A percentile compares a stretch with the other conserved stretches of the same genome.
These are phyloP conservation scores for Coemansia erecta DNA, from an alignment of 192 early-diverging fungal genomes.

Conservation along the genomic window DNA sequence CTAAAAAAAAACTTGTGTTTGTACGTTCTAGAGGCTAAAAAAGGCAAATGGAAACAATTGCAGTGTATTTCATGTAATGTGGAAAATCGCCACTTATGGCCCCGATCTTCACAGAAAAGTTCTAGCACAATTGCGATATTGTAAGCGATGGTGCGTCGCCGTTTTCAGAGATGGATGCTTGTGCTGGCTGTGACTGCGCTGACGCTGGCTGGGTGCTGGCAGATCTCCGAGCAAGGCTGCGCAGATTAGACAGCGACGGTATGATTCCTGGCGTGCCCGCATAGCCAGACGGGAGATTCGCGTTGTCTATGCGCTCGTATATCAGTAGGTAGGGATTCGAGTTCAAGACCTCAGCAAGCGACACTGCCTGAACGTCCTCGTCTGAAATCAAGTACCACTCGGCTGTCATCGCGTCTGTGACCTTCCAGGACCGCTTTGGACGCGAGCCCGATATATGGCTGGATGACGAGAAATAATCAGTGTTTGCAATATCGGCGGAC, in stretches of 20 bases:
- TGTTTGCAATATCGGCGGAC: constrained; percentile 4
- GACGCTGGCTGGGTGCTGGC: constrained; percentile 27
- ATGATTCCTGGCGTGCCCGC: constrained; percentile 38
- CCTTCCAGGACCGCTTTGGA: constrained; percentile 45
- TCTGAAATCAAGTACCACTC: constrained; percentile 72
- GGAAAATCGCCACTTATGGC: background rate
- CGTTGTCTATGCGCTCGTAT: constrained; percentile 59
- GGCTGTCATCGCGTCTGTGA: constrained; percentile 45
- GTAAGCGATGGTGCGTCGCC: constrained; percentile 6
- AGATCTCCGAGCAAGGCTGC: constrained; percentile 40
- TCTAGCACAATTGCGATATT: background rate
- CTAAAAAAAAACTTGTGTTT: background rate
- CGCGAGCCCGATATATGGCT: constrained; percentile 13
- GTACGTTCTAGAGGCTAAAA: background rate
- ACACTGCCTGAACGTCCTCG: constrained; percentile 61
- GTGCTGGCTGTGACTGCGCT: background rate
- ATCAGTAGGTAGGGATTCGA: constrained; percentile 73
- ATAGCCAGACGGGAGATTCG: constrained; percentile 21
- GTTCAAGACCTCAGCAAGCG: constrained; percentile 60
- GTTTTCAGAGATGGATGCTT: background rate
- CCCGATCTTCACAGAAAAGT: background rate
- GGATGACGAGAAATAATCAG: constrained; percentile 10
- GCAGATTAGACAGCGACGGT: constrained; percentile 42
- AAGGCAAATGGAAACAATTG: background rate
- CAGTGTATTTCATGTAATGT: background rate